Conservation (phyloP, 2,329 filamentous ascomycete genomes). For the Venturia effusa region DNA sequence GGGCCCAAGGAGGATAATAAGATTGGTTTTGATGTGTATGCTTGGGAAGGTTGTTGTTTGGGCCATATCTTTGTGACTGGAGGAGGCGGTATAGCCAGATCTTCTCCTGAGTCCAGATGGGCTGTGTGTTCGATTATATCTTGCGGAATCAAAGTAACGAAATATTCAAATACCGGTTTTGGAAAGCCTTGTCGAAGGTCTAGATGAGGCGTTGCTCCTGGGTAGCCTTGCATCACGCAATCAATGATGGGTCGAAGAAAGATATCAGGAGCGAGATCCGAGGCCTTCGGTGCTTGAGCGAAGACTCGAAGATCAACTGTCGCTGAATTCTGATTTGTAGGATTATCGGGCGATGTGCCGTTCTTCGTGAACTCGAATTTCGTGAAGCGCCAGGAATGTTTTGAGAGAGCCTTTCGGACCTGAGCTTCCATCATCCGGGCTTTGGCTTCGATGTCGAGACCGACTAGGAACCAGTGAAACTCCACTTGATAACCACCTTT, state of each 20-base stretch:
- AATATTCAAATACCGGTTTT: slow-evolving; percentile 32
- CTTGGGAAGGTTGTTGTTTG: slow-evolving; percentile 24
- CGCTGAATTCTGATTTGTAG: slow-evolving; percentile 34
- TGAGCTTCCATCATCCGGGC: slow-evolving; percentile 31
- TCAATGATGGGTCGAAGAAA: slow-evolving; percentile 32
- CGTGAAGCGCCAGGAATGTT: slow-evolving; percentile 25
- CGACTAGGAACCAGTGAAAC: slow-evolving; percentile 33
- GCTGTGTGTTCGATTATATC: slow-evolving; percentile 18
- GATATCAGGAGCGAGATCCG: slow-evolving; percentile 22
- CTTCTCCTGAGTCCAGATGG: slow-evolving; percentile 21
- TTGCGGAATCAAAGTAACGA: slow-evolving; percentile 26
- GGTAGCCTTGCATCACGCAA: slow-evolving; percentile 33
- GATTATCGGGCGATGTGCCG: slow-evolving; percentile 29
- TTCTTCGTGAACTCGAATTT: slow-evolving; percentile 28
- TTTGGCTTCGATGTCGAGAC: slow-evolving; percentile 34
- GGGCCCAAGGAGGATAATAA: slow-evolving; percentile 8
- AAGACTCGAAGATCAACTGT: slow-evolving; percentile 40
- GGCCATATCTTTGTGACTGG: slow-evolving; percentile 21
- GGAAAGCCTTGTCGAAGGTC: slow-evolving; percentile 29
- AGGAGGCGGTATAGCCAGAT: slow-evolving; percentile 24
- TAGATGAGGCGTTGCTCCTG: slow-evolving; percentile 31
- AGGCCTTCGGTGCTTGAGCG: slow-evolving; percentile 33
- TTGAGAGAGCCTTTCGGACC: slow-evolving; percentile 24
- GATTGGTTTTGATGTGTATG: slow-evolving; percentile 7
- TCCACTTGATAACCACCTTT: slow-evolving; percentile 36